Conservation (phyloP, 805 yeast species). For the Candida montana region DNA sequence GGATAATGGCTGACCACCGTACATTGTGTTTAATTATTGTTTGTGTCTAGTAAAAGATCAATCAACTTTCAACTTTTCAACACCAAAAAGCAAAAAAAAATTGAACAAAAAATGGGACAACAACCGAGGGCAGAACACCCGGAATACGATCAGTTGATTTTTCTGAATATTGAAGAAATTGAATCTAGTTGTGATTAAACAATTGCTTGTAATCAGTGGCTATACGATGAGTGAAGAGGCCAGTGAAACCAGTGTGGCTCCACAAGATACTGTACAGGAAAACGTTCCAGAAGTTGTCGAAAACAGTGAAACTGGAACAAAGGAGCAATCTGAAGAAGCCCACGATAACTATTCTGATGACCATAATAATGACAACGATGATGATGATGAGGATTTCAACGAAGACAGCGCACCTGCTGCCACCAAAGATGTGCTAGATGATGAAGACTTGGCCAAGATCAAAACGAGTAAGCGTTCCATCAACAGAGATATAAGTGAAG, state of each 20-base stretch:
- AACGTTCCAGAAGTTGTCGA: background rate
- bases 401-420: constrained; percentile 6
- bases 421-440: constrained; percentile 22
- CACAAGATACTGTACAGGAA: background rate
- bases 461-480: constrained; percentile 20
- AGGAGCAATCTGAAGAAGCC: constrained; percentile 5
- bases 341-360: constrained; percentile 17
- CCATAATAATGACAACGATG: constrained; percentile 27
- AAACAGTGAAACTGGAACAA: background rate
- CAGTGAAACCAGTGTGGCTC: constrained; percentile 1
- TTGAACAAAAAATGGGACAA: no score
- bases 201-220: no score
- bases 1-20: constrained; percentile 48
- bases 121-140: no score
- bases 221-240: no score
- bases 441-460: constrained; percentile 20
- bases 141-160: no score
- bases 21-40: constrained; percentile 25
- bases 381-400: constrained; percentile 12
- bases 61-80: no score
- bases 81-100: background rate
- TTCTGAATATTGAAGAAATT: no score
- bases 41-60: no score
- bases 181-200: no score
- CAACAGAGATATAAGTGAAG: background rate